Conservation (phyloP, 2,329 filamentous ascomycete species). For the Botryosphaeria dothidea region DNA sequence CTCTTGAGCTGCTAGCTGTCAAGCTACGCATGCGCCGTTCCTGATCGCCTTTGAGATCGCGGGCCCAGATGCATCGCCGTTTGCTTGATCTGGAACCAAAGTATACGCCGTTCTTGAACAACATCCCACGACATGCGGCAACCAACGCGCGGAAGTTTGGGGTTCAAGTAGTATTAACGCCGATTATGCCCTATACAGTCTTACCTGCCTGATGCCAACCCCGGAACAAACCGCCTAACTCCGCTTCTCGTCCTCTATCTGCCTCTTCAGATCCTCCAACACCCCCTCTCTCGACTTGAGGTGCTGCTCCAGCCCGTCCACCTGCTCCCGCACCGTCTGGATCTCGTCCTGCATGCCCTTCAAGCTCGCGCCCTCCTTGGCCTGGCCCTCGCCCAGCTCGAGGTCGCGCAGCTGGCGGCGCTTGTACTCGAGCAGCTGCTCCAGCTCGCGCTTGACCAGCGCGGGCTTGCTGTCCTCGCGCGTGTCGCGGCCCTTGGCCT, state of each 20-base stretch:
- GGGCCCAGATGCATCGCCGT: background rate
- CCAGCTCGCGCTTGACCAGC: slow-evolving; percentile 88
- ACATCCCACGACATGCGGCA: background rate
- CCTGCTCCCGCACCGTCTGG: slow-evolving; percentile 86
- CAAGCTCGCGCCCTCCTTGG: slow-evolving; percentile 68
- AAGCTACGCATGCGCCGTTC: background rate
- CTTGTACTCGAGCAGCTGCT: slow-evolving; percentile 95
- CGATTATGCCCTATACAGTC: slow-evolving; percentile 18
- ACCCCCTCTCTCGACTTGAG: slow-evolving; percentile 73
- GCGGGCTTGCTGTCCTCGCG: slow-evolving; percentile 80
- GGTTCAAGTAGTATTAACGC: slow-evolving; percentile 11
- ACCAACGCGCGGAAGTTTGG: background rate
- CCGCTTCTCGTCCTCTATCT: slow-evolving; percentile 83
- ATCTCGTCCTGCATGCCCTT: slow-evolving; percentile 84
- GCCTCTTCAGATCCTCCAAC: slow-evolving; percentile 72
- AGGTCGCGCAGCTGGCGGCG: slow-evolving; percentile 73
- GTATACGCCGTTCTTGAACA: background rate
- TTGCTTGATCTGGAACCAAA: background rate
- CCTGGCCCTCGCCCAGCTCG: slow-evolving; percentile 70
- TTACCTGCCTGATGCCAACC: background rate
- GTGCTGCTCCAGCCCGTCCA: slow-evolving; percentile 86
- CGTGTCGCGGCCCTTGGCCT: slow-evolving; percentile 51
- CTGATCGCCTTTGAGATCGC: background rate
- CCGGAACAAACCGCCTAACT: background rate
- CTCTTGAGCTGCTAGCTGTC: background rate